Evolutionary conservation across 2,329 filamentous ascomycete species (phyloP).

Genomic region (Penicillium olsonii): DNA sequence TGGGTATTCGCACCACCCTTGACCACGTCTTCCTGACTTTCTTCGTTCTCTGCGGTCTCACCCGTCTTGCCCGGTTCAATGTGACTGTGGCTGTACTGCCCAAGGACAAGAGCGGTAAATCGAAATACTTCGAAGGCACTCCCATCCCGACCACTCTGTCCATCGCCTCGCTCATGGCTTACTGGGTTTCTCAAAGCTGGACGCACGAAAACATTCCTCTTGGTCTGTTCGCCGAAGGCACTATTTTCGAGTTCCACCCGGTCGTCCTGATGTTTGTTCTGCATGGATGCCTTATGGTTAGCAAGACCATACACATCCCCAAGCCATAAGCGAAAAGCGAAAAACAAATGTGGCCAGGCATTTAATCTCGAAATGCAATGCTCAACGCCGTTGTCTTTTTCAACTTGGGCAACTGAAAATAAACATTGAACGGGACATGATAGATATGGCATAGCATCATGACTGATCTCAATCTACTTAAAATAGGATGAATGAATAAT

Average conservation of each 20-base stretch:
- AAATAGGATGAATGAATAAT: slow-evolving; percentile 17
- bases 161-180: slow-evolving; percentile 82
- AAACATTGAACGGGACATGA: slow-evolving; percentile 15
- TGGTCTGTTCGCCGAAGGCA: slow-evolving; percentile 68
- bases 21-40: slow-evolving; percentile 80
- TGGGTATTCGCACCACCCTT: slow-evolving; percentile 79
- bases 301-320: slow-evolving; percentile 90
- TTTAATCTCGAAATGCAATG: slow-evolving; percentile 13
- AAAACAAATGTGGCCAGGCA: slow-evolving; percentile 12
- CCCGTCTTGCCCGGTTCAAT: slow-evolving; percentile 93
- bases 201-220: slow-evolving; percentile 75
- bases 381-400: slow-evolving; percentile 15
- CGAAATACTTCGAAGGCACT: slow-evolving; percentile 93
- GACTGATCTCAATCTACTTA: slow-evolving; percentile 17
- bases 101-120: slow-evolving; percentile 89
- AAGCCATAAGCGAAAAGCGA: slow-evolving; percentile 68
- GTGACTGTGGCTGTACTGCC: slow-evolving; percentile 87
- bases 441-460: slow-evolving; percentile 11
- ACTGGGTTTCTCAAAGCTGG: slow-evolving; percentile 82
- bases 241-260: slow-evolving; percentile 79
- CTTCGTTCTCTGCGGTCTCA: slow-evolving; percentile 93
- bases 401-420: slow-evolving; percentile 21
- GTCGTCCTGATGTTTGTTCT: slow-evolving; percentile 76
- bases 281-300: slow-evolving; percentile 94
- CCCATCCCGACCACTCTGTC: slow-evolving; percentile 89